Evolutionary conservation across 495 filamentous ascomycete species (phyloP), one percentile per base, ranked within the genome.

Genomic region (Talaromyces stipitatus): DNA sequence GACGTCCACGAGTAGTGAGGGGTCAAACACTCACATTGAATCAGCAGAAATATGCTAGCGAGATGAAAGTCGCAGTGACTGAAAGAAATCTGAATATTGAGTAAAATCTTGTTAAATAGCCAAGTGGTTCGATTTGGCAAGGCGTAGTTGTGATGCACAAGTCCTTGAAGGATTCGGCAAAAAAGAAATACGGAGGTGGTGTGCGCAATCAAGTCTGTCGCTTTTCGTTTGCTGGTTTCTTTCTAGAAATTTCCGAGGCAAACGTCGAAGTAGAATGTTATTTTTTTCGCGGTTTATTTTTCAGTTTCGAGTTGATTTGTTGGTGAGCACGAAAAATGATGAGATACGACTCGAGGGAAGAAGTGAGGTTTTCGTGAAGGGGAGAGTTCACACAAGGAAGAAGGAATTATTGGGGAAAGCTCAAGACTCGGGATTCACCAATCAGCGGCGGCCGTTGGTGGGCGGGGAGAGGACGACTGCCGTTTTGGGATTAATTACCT

Each of bases 321-420:
- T 26, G 45, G 45, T 48, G 20, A 24, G 45, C 24, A 48, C 24
- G 45, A 4, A 24, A 47, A 18, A 26, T 24, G 52, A 43, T 45
- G 52, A 55, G 36, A 22, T 29, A 24, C 23, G 45, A 48, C 45
- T 48, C 45, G 30, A 26, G 10, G 20, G 20, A 26, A 28, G 16
- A 51, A 23, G 48, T 51, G 27, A 51, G n/a, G 48, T 29, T 51
- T 12, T 48, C 10, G 16, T 55, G 52, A 26, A 28, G 23, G 48
- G 5, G 30, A 55, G 47, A 38, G 50, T 14, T 46, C 46, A 20
- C 24, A 45, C 23, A 50, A 57, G 54, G 30, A 4, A 56, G 48
- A 36, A 43, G 26, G 56, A 63, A 20, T 38, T 38, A 38, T 38
- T 38, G 33, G 33, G 36, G 41, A 45, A 45, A 53, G 52, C 58